A percentile compares a stretch with the other conserved stretches of the same genome.
Conservation (phyloP, 441 rosid genomes). For the Brassica hybrid region DNA sequence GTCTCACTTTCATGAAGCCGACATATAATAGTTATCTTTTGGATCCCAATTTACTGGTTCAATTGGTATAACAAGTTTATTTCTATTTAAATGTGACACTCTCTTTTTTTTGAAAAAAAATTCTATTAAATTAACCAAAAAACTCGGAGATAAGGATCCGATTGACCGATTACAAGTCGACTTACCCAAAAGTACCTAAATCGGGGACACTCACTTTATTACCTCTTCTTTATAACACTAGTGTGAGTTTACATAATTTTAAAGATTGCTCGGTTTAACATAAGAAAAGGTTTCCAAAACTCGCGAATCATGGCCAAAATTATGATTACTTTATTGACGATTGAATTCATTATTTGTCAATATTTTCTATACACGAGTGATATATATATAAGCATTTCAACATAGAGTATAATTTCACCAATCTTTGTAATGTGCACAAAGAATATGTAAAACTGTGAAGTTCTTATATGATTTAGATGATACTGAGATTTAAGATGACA, state of each 20-base stretch:
- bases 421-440: not conserved
- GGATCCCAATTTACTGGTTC: conserved; percentile 28
- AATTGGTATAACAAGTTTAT: conserved; percentile 30
- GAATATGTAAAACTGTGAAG: not conserved
- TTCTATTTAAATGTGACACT: conserved; percentile 22
- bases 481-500: not conserved
- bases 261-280: conserved; percentile 14
- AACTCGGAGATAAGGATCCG: too few species aligned
- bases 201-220: not conserved
- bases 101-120: not conserved
- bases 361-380: not conserved
- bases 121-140: too few species aligned
- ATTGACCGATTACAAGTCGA: too few species aligned
- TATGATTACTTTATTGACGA: not conserved
- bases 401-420: not conserved
- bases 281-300: conserved; percentile 10
- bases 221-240: conserved; percentile 7
- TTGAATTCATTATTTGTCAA: not conserved
- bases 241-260: conserved; percentile 12
- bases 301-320: conserved; percentile 22
- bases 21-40: conserved; percentile 16
- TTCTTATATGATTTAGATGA: not conserved
- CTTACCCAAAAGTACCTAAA: too few species aligned
- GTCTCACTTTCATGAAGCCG: conserved; percentile 34
- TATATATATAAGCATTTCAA: conserved; percentile 4